These are phyloP conservation scores for Rubia occidens DNA, from an alignment of 305 asterid genomes.

Conservation along the genomic window DNA sequence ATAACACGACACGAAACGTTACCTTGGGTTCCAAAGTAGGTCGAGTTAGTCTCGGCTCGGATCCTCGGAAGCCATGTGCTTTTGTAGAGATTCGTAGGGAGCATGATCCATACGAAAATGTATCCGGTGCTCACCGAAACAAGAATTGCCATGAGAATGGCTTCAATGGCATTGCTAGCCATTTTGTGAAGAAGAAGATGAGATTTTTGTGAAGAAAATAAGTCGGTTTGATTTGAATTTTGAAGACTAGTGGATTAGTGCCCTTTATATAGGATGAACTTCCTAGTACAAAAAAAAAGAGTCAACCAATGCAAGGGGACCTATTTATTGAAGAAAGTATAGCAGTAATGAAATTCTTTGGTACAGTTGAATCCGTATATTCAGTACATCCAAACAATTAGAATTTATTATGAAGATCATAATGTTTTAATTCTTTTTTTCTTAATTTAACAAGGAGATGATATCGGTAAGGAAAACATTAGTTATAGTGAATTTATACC, in stretches of 20 bases:
- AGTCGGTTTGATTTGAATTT: slow-evolving; percentile 1
- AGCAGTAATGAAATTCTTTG: too few species aligned
- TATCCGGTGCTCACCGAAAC: slow-evolving; percentile 37
- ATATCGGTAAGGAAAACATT: too few species aligned
- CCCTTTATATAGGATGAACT: background rate
- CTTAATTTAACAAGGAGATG: too few species aligned
- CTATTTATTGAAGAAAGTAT: background rate
- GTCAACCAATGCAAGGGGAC: slow-evolving; percentile 1
- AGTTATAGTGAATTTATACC: too few species aligned
- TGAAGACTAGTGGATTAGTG: background rate
- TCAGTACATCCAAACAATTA: too few species aligned
- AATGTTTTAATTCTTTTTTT: too few species aligned
- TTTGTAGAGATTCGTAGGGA: slow-evolving; percentile 40
- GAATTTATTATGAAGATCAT: too few species aligned
- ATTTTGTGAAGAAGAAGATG: slow-evolving; percentile 3
- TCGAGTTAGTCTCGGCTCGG: slow-evolving; percentile 30
- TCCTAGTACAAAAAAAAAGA: background rate
- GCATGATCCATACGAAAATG: slow-evolving; percentile 47
- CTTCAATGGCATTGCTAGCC: slow-evolving; percentile 25
- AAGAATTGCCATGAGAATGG: slow-evolving; percentile 32
- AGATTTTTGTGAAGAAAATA: slow-evolving; percentile 5
- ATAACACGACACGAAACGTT: background rate
- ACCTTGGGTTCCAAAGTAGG: slow-evolving; percentile 52
- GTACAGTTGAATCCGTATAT: too few species aligned
- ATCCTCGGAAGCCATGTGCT: slow-evolving; percentile 42